phyloP scores from a whole-genome alignment of 2,329 filamentous ascomycete species.

The Pseudogymnoascus pannorum region DNA sequence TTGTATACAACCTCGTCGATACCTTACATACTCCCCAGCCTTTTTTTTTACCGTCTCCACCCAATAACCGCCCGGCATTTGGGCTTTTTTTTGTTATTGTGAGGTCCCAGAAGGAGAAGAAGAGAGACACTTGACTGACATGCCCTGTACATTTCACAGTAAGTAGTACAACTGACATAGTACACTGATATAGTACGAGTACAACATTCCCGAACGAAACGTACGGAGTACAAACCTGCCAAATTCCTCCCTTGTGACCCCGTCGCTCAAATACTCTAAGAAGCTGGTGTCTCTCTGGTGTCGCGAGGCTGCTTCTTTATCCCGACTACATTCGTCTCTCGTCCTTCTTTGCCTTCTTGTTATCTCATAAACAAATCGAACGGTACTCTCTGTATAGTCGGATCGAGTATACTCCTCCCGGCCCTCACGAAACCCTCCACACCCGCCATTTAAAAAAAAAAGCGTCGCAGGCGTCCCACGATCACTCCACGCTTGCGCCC shows the following conservation, averaged over 20 bases:
- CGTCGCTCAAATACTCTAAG: conserved; percentile 4
- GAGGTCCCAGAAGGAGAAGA: conserved; percentile 1
- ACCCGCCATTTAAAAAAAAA: neutral
- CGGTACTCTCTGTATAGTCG: neutral
- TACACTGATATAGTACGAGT: neutral
- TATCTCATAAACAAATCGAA: neutral
- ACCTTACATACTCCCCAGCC: neutral
- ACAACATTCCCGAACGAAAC: conserved; percentile 5
- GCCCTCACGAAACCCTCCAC: neutral
- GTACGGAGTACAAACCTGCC: conserved; percentile 2
- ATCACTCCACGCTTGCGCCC: conserved; percentile 12
- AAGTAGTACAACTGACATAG: conserved; percentile 1
- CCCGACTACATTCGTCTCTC: neutral
- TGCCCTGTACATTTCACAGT: neutral
- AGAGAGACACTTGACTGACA: conserved; percentile 4
- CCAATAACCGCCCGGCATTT: neutral
- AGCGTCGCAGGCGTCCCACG: conserved; percentile 4
- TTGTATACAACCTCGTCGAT: neutral
- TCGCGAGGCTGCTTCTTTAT: conserved; percentile 1
- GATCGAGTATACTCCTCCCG: conserved; percentile 2
- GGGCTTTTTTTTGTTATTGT: neutral
- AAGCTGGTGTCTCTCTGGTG: neutral
- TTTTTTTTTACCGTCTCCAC: conserved; percentile 1
- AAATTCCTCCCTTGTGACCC: conserved; percentile 4
- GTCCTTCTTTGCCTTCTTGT: neutral